Evolutionary conservation across 495 filamentous ascomycete genomes (phyloP).

Genomic region (Trichoderma gamsii): DNA sequence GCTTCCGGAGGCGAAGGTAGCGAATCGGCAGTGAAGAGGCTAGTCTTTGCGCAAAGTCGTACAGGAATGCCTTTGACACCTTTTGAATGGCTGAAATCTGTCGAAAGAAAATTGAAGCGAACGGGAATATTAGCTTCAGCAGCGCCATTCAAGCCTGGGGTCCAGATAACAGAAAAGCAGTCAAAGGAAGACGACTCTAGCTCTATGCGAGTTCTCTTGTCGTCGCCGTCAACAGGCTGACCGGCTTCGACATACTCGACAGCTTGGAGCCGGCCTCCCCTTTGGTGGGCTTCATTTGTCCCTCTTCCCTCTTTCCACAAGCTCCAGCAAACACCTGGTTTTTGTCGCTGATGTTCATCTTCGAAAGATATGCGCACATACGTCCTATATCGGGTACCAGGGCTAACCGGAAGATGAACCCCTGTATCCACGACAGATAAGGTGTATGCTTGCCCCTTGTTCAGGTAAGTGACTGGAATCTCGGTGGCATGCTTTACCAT

Average conservation of each 20-base stretch:
- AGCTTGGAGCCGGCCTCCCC: slow-evolving; percentile 79
- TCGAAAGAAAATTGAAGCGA: slow-evolving; percentile 96
- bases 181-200: slow-evolving; percentile 82
- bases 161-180: slow-evolving; percentile 88
- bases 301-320: slow-evolving; percentile 94
- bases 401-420: slow-evolving; percentile 31
- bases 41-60: slow-evolving; percentile 84
- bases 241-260: slow-evolving; percentile 86
- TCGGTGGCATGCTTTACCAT: slow-evolving; percentile 86
- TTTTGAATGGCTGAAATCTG: slow-evolving; percentile 96
- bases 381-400: slow-evolving; percentile 66
- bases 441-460: slow-evolving; percentile 91
- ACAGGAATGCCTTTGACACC: slow-evolving; percentile 96
- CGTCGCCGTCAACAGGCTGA: slow-evolving; percentile 61
- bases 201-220: slow-evolving; percentile 66
- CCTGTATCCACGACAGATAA: slow-evolving; percentile 70
- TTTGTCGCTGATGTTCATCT: slow-evolving; percentile 79
- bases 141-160: slow-evolving; percentile 52
- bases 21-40: slow-evolving; percentile 44
- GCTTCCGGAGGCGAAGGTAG: slow-evolving; percentile 26
- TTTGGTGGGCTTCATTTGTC: slow-evolving; percentile 79
- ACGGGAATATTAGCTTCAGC: slow-evolving; percentile 77
- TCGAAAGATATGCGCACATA: slow-evolving; percentile 91
- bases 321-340: slow-evolving; percentile 82
- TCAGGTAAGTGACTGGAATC: slow-evolving; percentile 91